Evolutionary conservation across 2,329 filamentous ascomycete genomes (phyloP).

Genomic region (Didymellaceae sp.): DNA sequence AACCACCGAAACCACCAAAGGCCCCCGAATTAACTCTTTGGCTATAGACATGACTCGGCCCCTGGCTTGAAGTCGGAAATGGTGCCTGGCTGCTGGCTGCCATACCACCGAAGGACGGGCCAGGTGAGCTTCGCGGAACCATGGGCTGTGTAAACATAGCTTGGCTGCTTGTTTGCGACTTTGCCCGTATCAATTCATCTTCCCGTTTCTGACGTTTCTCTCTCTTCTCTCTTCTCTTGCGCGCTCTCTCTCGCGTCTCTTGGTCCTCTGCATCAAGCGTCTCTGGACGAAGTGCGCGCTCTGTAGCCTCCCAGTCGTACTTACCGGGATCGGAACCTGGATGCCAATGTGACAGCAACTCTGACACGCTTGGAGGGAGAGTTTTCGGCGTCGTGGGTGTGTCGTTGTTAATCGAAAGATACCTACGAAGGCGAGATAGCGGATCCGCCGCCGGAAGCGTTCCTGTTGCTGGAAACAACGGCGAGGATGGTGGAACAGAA

Average conservation of each 20-base stretch:
- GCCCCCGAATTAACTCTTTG: too few species aligned
- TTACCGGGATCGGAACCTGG: constrained; percentile 44
- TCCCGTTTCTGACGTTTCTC: constrained; percentile 51
- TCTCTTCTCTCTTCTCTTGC: constrained; percentile 50
- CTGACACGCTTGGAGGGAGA: constrained; percentile 42
- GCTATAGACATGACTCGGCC: constrained; percentile 14
- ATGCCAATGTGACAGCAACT: constrained; percentile 53
- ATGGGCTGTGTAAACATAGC: constrained; percentile 25
- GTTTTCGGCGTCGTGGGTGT: constrained; percentile 3
- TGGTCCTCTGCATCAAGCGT: constrained; percentile 44
- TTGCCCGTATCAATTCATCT: constrained; percentile 33
- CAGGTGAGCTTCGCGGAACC: constrained; percentile 37
- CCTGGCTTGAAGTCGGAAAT: constrained; percentile 21
- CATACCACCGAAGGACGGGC: constrained; percentile 27
- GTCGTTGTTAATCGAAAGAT: constrained; percentile 44
- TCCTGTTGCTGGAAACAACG: constrained; percentile 1
- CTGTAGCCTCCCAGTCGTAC: constrained; percentile 52
- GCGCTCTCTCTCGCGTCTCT: constrained; percentile 46
- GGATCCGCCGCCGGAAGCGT: constrained; percentile 17
- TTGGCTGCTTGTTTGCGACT: constrained; percentile 28
- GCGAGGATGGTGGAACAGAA: constrained; percentile 25
- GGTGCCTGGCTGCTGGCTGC: constrained; percentile 35
- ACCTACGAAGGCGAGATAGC: constrained; percentile 44
- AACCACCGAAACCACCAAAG: constrained; percentile 15
- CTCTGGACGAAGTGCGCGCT: constrained; percentile 36